Evolutionary conservation across 2,329 filamentous ascomycete species (phyloP), one percentile per base, ranked within the genome.

Genomic region (Ophiostoma populinum): DNA sequence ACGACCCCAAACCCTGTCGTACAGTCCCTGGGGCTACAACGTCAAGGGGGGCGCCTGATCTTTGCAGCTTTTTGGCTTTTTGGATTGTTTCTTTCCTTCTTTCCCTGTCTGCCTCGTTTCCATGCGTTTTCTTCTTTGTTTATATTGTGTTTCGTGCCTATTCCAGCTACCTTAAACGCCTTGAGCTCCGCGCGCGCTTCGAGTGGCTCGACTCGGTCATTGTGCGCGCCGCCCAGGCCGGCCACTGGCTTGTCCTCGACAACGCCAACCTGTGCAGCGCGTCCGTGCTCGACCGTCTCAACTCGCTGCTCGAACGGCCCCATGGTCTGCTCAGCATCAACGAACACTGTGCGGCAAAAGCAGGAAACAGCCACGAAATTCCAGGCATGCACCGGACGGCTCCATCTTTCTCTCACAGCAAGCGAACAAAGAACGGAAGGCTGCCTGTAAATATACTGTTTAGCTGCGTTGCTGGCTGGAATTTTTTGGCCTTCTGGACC

Each of bases 251-350:
- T n/a, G 76, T 98, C 9, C 71, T 98, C 16, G 90, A 98, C 55
- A 94, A 98, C 54, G 90, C 92, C 40, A 98, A 98, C 49, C 67
- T 98, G 38, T 98, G 92, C 58, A 94, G 80, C 48, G 79, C 87
- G 17, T 93, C 87, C 6, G 90, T 98, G 1, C 67, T 98, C 8
- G 90, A 98, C 55, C 71, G 92, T 42, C 61, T 98, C 34, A 98
- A 98, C 53, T 95, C 90, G 1, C 61, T 98, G 7, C 75, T 95
- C 7, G 90, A 98, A 51, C 49, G 54, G 1, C 86, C 85, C 0
- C 77, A 86, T 48, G 90, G 90, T 1, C 75, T 74, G 42, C 61
- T 98, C 16, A 83, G 81, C 46, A 79, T 98, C 51, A 95, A 94
- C 47, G 90, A 98, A 52, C 86, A 95, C 51, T n/a, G n/a, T n/a